Evolutionary conservation across 495 filamentous ascomycete species (phyloP), one percentile per base, ranked within the genome.

Genomic region (Penicillium maclennaniae): DNA sequence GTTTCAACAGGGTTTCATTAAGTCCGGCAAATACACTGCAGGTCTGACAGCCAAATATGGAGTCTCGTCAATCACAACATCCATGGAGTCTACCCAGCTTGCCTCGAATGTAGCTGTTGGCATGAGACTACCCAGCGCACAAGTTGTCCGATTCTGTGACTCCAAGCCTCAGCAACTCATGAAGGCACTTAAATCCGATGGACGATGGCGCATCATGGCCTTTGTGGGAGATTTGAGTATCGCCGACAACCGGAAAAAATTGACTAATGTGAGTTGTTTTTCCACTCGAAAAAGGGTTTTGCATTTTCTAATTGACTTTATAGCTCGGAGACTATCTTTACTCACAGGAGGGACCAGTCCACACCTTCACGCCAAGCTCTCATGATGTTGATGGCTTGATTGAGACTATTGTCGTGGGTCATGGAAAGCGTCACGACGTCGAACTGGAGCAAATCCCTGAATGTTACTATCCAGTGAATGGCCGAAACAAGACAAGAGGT

Each of bases 11-110:
- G 72, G 76, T 10, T 88, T 89, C 55, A 69, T 83, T 40, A 70
- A 82, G 60, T 72, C 82, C 14, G 81, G 79, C 0, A 71, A 78
- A 54, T 88, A 85, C 57, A 89, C 81, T 0, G 85, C 85, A 2
- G 87, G 86, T 0, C 63, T 85, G 45, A 84, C 78, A 26, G 74
- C 78, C 14, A 76, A 69, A 43, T 88, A 89, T 53, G 71, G 74
- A 7, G 65, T 68, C 10, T 84, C 81, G 14, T 43, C 62, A 0
- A 71, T 85, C 40, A 80, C 78, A 0, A 63, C 50, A 0, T 52
- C 61, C 6, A 37, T 58, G 45, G 63, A 62, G 41, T 64, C 55
- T 20, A 63, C 65, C 6, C 40, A 68, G 7, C 56, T 79, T n/a
- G 73, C 77, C 1, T 64, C 58, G 6, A 76, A 80, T 54, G 70